Evolutionary conservation across 106 monocot species (phyloP).

Genomic region (Cymbidium sinense): DNA sequence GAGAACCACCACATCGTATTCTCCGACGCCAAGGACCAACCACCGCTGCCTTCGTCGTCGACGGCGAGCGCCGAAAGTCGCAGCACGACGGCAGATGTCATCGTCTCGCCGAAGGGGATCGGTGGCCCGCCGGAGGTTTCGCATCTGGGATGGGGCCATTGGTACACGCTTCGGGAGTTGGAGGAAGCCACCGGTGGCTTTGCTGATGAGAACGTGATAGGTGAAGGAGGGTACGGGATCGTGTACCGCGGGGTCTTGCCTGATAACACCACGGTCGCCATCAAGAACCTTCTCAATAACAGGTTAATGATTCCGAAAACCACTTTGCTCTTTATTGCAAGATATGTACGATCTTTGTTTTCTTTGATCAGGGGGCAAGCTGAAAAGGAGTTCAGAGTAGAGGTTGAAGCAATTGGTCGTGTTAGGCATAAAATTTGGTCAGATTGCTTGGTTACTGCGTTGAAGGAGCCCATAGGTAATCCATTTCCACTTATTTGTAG

Average conservation of each 20-base stretch:
- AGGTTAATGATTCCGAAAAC: constrained; percentile 14
- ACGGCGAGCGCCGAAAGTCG: constrained; percentile 17
- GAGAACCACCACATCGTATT: constrained; percentile 5
- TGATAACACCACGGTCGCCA: constrained; percentile 30
- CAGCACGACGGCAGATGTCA: constrained; percentile 1
- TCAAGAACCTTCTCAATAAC: constrained; percentile 59
- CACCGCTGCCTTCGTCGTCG: background rate
- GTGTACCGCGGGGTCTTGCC: constrained; percentile 40
- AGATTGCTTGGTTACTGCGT: constrained; percentile 37
- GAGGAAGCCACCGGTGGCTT: constrained; percentile 42
- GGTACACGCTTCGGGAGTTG: constrained; percentile 52
- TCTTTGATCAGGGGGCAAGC: constrained; percentile 25
- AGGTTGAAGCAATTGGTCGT: constrained; percentile 36
- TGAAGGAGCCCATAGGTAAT: constrained; percentile 30
- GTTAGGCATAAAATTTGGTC: constrained; percentile 41
- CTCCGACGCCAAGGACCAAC: background rate
- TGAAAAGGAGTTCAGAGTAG: constrained; percentile 36
- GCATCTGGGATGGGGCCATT: constrained; percentile 37
- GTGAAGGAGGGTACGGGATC: constrained; percentile 58
- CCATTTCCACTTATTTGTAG: background rate
- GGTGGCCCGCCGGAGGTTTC: constrained; percentile 20
- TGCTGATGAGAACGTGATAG: constrained; percentile 44
- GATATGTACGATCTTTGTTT: background rate
- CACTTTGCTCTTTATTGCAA: background rate
- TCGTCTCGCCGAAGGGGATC: background rate